Evolutionary conservation across 768 basidiomycete genomes (phyloP).

Genomic region (Pleurotus ostreatus): DNA sequence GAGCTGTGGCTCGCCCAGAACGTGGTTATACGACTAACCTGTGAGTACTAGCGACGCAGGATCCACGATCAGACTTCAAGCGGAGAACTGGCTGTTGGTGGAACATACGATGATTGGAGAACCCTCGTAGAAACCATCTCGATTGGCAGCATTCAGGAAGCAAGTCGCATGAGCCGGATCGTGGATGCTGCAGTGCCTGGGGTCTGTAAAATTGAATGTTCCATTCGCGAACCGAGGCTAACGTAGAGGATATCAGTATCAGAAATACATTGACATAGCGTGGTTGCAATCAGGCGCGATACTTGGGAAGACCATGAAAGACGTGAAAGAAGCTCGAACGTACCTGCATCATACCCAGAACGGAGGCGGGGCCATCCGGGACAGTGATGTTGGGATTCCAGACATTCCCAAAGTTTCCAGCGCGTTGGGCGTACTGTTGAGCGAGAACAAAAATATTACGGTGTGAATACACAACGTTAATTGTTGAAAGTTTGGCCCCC

Average conservation of each 20-base stretch:
- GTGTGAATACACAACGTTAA: background rate
- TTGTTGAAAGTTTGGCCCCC: background rate
- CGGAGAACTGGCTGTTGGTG: background rate
- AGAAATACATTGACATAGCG: background rate
- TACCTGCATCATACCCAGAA: constrained; percentile 63
- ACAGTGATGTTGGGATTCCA: constrained; percentile 57
- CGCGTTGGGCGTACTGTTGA: constrained; percentile 46
- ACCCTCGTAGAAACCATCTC: constrained; percentile 65
- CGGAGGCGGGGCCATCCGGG: constrained; percentile 35
- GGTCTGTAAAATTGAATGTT: constrained; percentile 61
- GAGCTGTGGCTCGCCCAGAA: background rate
- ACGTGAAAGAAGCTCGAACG: background rate
- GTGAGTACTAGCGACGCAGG: constrained; percentile 42
- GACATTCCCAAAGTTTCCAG: constrained; percentile 53
- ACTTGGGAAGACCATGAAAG: too few species aligned
- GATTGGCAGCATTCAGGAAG: constrained; percentile 50
- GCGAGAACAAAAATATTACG: background rate
- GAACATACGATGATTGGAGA: constrained; percentile 55
- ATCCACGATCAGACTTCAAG: background rate
- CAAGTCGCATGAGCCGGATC: constrained; percentile 56
- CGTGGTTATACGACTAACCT: constrained; percentile 28
- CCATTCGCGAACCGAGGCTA: constrained; percentile 56
- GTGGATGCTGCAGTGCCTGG: constrained; percentile 61
- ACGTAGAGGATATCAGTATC: background rate
- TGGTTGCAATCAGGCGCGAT: too few species aligned